phyloP scores from a whole-genome alignment of 73 alveolate species.

The Paramecium caudatum region DNA sequence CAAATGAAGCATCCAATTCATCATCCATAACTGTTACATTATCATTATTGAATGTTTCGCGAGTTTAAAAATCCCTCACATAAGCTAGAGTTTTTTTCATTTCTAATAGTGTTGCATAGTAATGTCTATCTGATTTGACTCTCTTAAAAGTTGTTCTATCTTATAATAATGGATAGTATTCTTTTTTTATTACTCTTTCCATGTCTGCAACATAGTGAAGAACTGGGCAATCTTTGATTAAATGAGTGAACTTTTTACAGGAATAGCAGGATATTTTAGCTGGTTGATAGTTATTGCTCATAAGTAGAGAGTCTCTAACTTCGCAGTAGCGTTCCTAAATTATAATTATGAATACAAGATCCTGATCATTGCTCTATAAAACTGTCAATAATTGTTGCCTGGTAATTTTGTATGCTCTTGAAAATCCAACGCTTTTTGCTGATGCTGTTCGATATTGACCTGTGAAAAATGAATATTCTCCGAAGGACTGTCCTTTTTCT shows the following conservation, averaged over 20 bases:
- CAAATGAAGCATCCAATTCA: not conserved
- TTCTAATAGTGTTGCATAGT: conserved; percentile 19
- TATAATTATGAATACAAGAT: conserved; percentile 19
- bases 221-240: conserved; percentile 45
- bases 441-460: conserved; percentile 77
- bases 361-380: not conserved
- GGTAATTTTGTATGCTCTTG: conserved; percentile 74
- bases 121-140: not conserved
- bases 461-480: conserved; percentile 81
- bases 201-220: conserved; percentile 46
- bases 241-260: conserved; percentile 20
- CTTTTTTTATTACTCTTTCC: conserved; percentile 49
- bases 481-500: conserved; percentile 75
- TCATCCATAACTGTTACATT: conserved; percentile 33
- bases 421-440: conserved; percentile 78
- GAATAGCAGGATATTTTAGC: conserved; percentile 54
- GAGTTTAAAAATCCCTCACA: not conserved
- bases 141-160: conserved; percentile 24
- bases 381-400: conserved; percentile 43
- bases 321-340: conserved; percentile 63
- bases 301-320: not conserved
- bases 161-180: not conserved
- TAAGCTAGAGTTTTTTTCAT: not conserved
- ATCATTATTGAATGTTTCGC: not conserved
- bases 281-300: not conserved